Evolutionary conservation across 2,329 filamentous ascomycete genomes (phyloP).

Genomic region (Chrysosporium queenslandicum): DNA sequence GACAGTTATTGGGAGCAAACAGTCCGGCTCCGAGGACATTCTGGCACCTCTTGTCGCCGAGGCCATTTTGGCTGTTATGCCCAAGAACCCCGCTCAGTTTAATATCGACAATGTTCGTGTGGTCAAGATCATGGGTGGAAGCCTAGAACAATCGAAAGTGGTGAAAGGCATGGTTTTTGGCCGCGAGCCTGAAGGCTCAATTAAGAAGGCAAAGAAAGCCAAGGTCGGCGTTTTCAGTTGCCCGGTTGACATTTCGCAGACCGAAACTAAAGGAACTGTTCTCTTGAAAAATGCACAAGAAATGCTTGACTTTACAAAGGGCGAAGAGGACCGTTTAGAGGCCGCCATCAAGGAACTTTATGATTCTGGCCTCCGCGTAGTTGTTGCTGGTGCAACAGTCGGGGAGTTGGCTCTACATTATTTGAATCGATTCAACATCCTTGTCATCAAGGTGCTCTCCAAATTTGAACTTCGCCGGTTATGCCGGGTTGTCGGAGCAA

Average conservation of each 20-base stretch:
- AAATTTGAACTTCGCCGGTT: slow-evolving; percentile 94
- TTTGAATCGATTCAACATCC: slow-evolving; percentile 91
- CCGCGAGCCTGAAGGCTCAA: slow-evolving; percentile 78
- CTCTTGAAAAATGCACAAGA: slow-evolving; percentile 94
- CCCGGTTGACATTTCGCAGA: slow-evolving; percentile 88
- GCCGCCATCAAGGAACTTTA: slow-evolving; percentile 86
- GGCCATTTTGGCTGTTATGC: slow-evolving; percentile 71
- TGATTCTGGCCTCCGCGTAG: slow-evolving; percentile 83
- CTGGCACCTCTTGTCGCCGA: slow-evolving; percentile 81
- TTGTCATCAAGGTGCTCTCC: slow-evolving; percentile 92
- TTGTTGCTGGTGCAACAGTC: slow-evolving; percentile 85
- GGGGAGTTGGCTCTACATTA: slow-evolving; percentile 96
- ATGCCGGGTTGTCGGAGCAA: slow-evolving; percentile 92
- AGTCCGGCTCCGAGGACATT: slow-evolving; percentile 84
- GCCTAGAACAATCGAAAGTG: slow-evolving; percentile 84
- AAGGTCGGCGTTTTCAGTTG: slow-evolving; percentile 97
- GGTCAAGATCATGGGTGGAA: slow-evolving; percentile 99
- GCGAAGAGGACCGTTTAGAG: slow-evolving; percentile 88
- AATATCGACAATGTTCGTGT: slow-evolving; percentile 98
- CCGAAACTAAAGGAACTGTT: slow-evolving; percentile 97
- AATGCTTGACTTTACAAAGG: slow-evolving; percentile 97
- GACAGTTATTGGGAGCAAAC: slow-evolving; percentile 93
- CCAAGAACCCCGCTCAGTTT: slow-evolving; percentile 92
- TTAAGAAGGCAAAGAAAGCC: slow-evolving; percentile 85
- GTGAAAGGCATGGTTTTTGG: slow-evolving; percentile 98